Evolutionary conservation across 768 basidiomycete species (phyloP), one percentile per base, ranked within the genome.

Genomic region (Trametes maxima): DNA sequence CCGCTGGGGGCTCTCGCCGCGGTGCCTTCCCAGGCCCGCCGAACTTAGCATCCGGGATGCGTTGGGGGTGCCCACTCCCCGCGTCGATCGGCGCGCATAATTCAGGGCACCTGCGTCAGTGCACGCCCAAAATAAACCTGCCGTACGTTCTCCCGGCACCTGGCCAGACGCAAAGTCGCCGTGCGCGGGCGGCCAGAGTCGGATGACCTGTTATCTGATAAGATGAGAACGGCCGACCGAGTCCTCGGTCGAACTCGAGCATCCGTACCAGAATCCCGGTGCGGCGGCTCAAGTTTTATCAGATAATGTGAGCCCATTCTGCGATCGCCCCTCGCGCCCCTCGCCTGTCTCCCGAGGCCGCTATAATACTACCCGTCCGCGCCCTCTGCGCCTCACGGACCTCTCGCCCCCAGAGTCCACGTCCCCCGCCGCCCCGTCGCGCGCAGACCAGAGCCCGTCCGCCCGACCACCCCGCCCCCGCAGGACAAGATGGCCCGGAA

Each of bases 401-500:
- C 53, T 42, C 39, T 50, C 42, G 59, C 65, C 48, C 54, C 53
- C 28, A 33, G 28, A 33, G 28, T 57, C 50, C 33, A 48, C 60
- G 55, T 50, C 60, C 63, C 67, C 65, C 63, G 53, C 63, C 51
- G 14, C 62, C 56, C 50, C 57, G 49, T 37, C 50, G 53, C 33
- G 56, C 25, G 50, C 39, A 62, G 39, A 54, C 52, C 24, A 46
- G 45, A 46, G 45, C 45, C 25, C 48, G 25, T 52, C 42, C 64
- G 42, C 40, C 59, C 54, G 21, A 49, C 65, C 48, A 25, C 62
- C 63, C 62, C 49, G 65, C 40, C 52, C 17, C 12, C 47, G 28
- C 39, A 46, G 24, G 49, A 60, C 56, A 66, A 66, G 58, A 93
- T 94, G 92, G 78, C 82, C 17, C 82, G 82, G 63, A 83, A 86